Evolutionary conservation across 192 early-diverging fungal genomes (phyloP), one percentile per base, ranked within the genome.

Genomic region (Mortierella claussenii): DNA sequence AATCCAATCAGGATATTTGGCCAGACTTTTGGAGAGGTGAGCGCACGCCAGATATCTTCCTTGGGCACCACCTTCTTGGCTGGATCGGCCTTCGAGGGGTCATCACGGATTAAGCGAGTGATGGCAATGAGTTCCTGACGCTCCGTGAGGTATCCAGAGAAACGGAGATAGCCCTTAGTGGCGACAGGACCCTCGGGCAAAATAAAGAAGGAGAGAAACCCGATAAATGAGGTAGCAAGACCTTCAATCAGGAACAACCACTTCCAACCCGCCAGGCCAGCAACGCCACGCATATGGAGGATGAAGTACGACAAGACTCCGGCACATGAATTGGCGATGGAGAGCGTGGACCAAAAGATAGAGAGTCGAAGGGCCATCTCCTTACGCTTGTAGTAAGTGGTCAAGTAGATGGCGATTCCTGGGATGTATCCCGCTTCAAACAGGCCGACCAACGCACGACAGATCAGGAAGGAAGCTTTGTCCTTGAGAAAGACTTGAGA

Each of bases 181-280:
- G 50, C 53, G 3, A 53, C 60, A 7, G 85, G 86, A 30, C 66
- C 76, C n/a, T 79, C 74, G n/a, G 88, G 88, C 3, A 91, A 61
- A 62, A 79, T 85, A 49, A 86, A 90, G 68, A 81, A 86, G 12
- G 85, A 80, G 26, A 85, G 15, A 31, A 83, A 20, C 17, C 83
- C 85, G 24, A 87, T 37, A 26, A 87, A 31, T 18, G 83, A 62
- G 3, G 90, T 89, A 17, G 79, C 69, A 15, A 86, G 32, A 12
- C 89, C 90, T 36, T 90, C 90, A 51, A 91, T 70, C 36, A 87
- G 31, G 68, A 90, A 90, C 6, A 90, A 57, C 90, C 90, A 91
- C 31, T 84, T 81, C 90, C 90, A 91, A 9, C 87, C 90, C 24
- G 82, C 68, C 3, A 88, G 65, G 45, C 84, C 85, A 37, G 58